phyloP scores from a whole-genome alignment of 2,329 filamentous ascomycete genomes.

The Thielaviopsis musarum region DNA sequence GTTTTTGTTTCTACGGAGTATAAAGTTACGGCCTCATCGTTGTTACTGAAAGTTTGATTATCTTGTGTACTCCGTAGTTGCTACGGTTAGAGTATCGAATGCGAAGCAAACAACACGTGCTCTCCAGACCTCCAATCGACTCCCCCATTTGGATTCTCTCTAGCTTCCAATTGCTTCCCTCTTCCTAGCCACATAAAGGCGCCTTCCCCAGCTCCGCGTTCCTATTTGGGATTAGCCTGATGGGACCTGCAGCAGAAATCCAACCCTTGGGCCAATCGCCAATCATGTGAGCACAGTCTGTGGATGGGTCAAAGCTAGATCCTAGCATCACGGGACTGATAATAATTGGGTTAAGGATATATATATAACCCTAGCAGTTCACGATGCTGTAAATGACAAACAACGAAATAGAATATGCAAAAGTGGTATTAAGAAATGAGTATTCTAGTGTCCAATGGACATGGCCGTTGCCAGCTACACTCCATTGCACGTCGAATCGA shows the following conservation, averaged over 20 bases:
- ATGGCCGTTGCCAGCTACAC: neutral
- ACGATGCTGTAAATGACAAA: neutral
- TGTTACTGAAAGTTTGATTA: neutral
- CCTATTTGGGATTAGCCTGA: neutral
- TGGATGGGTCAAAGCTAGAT: neutral
- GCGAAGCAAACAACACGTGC: neutral
- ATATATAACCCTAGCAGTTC: neutral
- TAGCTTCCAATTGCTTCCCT: neutral
- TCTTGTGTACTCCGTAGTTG: too few relatives aligned
- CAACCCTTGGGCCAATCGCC: neutral
- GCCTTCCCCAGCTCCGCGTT: conserved; percentile 1
- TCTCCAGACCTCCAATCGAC: neutral
- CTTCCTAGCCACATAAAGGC: neutral
- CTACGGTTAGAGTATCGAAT: neutral
- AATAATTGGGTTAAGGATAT: neutral
- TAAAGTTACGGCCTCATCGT: neutral
- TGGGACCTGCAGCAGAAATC: neutral
- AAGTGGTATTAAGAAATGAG: neutral
- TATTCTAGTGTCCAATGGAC: neutral
- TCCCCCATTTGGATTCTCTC: neutral
- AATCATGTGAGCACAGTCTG: neutral
- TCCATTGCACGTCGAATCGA: neutral
- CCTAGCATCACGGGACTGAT: neutral
- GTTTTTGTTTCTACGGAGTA: neutral
- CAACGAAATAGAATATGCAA: neutral